Evolutionary conservation across 2,329 filamentous ascomycete genomes (phyloP).

Genomic region (Colletotrichum sp.): DNA sequence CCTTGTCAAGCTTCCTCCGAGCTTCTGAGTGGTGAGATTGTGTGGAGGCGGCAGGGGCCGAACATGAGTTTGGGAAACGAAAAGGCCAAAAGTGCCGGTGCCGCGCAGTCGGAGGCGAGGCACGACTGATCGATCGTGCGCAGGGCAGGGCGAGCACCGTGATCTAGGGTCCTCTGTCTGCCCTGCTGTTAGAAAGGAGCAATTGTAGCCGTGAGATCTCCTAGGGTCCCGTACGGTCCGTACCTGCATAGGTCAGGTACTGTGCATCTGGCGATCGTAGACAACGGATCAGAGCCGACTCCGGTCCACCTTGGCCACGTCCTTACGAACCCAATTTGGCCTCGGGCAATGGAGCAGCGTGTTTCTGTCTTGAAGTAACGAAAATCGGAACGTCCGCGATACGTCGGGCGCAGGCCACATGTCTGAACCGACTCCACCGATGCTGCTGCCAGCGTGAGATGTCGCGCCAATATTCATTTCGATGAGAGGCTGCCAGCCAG

Average conservation of each 20-base stretch:
- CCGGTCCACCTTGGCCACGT: background rate
- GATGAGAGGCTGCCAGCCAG: background rate
- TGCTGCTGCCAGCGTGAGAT: background rate
- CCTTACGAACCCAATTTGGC: background rate
- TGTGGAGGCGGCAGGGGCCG: constrained; percentile 17
- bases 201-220: background rate
- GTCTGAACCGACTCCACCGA: background rate
- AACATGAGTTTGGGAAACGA: background rate
- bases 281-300: background rate
- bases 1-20: constrained; percentile 24
- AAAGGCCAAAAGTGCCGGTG: constrained; percentile 4
- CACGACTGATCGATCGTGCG: background rate
- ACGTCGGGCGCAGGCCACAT: background rate
- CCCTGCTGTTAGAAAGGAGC: background rate
- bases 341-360: too few species aligned
- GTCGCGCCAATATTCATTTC: background rate
- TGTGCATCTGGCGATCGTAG: background rate
- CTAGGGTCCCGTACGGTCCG: background rate
- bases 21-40: constrained; percentile 3
- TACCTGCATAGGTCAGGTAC: background rate
- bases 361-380: background rate
- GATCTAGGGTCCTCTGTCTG: background rate
- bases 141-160: constrained; percentile 1
- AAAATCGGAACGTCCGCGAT: background rate
- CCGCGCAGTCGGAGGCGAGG: background rate